phyloP scores from a whole-genome alignment of 2,329 filamentous ascomycete species.

The Fusarium sublunatum region DNA sequence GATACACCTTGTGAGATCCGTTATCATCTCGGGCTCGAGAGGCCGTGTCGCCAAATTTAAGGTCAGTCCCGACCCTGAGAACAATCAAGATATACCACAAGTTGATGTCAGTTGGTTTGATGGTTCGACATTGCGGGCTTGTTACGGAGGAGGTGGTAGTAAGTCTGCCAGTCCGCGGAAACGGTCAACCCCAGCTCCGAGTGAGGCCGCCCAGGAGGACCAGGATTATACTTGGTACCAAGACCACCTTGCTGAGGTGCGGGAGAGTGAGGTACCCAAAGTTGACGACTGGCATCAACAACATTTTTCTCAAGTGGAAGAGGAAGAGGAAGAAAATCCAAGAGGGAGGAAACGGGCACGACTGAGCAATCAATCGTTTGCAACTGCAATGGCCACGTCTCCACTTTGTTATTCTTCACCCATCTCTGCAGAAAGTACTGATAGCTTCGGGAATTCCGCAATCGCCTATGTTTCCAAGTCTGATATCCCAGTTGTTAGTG shows the following conservation, averaged over 20 bases:
- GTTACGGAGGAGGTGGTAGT: constrained; percentile 6
- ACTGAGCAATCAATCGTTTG: background rate
- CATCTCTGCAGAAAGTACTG: constrained; percentile 1
- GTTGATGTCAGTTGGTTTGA: background rate
- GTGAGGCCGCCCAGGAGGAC: background rate
- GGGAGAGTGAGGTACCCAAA: background rate
- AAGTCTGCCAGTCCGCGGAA: constrained; percentile 6
- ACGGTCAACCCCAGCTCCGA: constrained; percentile 2
- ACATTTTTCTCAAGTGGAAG: background rate
- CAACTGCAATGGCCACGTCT: constrained; percentile 4
- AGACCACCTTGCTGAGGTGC: constrained; percentile 5
- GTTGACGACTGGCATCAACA: background rate
- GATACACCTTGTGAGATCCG: background rate
- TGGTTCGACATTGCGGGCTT: background rate
- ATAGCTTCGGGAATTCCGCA: background rate
- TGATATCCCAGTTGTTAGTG: no score
- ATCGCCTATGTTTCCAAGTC: no score
- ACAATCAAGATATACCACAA: background rate
- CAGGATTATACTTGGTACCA: constrained; percentile 5
- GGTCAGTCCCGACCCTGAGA: background rate
- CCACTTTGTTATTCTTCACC: constrained; percentile 2
- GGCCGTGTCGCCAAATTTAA: background rate
- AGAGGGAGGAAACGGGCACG: constrained; percentile 5
- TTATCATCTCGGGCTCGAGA: background rate
- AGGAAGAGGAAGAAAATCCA: background rate